These are phyloP conservation scores for Sideroxylon spinosum DNA, from an alignment of 179 eudicot species.

Conservation along the genomic window DNA sequence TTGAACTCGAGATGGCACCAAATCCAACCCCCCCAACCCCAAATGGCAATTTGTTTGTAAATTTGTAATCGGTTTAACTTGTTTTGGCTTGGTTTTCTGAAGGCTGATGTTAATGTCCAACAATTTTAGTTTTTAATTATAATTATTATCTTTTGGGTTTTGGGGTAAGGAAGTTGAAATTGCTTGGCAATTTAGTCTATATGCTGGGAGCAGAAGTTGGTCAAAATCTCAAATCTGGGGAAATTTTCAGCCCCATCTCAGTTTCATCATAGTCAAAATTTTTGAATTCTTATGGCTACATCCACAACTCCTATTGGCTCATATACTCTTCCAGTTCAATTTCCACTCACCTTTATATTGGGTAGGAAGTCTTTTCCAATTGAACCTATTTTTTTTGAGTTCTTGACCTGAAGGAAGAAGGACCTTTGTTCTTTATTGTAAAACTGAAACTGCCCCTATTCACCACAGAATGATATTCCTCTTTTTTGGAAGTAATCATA, in stretches of 20 bases:
- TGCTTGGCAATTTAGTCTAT: background rate
- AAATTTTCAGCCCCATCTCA: background rate
- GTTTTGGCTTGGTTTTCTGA: background rate
- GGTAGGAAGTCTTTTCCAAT: background rate
- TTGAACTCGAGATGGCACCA: background rate
- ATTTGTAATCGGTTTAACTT: background rate
- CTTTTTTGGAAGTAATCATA: background rate
- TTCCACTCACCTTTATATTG: background rate
- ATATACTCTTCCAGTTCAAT: background rate
- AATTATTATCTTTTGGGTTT: background rate
- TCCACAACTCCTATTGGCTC: background rate
- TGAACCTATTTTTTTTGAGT: background rate
- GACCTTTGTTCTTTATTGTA: background rate
- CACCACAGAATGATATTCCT: background rate
- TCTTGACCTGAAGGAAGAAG: background rate
- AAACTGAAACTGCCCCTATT: background rate
- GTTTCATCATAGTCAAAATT: background rate
- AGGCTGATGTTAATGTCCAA: background rate
- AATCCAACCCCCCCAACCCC: background rate
- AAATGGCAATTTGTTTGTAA: background rate
- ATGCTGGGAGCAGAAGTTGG: background rate
- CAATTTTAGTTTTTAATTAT: background rate
- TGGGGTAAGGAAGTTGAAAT: background rate
- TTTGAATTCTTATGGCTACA: constrained; percentile 5
- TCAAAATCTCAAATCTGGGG: background rate